A percentile compares a stretch with the other conserved stretches of the same genome.
Evolutionary conservation across 176 grass and related monocot genomes (phyloP).

Genomic region (Phyllostachys edulis): DNA sequence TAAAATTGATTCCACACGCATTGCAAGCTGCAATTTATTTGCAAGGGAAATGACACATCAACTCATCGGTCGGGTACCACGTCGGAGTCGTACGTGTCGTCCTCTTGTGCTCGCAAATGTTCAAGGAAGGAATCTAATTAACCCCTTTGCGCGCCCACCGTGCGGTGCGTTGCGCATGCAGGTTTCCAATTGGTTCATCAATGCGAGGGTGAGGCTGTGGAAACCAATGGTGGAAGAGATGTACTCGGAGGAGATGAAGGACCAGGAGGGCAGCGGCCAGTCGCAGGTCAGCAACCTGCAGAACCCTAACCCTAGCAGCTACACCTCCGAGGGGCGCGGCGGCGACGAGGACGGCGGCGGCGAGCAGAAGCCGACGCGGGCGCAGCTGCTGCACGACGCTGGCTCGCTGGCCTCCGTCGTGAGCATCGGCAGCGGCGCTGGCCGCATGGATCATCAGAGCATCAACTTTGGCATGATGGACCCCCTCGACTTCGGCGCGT

Average conservation of each 20-base stretch:
- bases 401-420: conserved; percentile 79
- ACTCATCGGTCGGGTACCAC: conserved; percentile 30
- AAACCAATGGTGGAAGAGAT: conserved; percentile 89
- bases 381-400: conserved; percentile 61
- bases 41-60: conserved; percentile 2
- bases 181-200: conserved; percentile 76
- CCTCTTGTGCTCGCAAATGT: conserved; percentile 3
- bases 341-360: not conserved
- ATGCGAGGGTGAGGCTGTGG: conserved; percentile 66
- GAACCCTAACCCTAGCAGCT: conserved; percentile 34
- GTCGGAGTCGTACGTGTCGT: conserved; percentile 36
- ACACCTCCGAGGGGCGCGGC: not conserved
- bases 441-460: conserved; percentile 21
- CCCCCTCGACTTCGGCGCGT: conserved; percentile 58
- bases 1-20: conserved; percentile 40
- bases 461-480: conserved; percentile 52
- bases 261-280: conserved; percentile 33
- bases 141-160: conserved; percentile 6
- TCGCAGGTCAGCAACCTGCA: conserved; percentile 19
- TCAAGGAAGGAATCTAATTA: not conserved
- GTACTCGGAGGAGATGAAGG: conserved; percentile 73
- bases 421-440: conserved; percentile 36
- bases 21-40: not conserved
- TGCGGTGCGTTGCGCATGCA: conserved; percentile 1
- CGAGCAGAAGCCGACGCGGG: conserved; percentile 65